Conservation (phyloP, 805 yeast genomes). For the Suhomyces xylopsoci region DNA sequence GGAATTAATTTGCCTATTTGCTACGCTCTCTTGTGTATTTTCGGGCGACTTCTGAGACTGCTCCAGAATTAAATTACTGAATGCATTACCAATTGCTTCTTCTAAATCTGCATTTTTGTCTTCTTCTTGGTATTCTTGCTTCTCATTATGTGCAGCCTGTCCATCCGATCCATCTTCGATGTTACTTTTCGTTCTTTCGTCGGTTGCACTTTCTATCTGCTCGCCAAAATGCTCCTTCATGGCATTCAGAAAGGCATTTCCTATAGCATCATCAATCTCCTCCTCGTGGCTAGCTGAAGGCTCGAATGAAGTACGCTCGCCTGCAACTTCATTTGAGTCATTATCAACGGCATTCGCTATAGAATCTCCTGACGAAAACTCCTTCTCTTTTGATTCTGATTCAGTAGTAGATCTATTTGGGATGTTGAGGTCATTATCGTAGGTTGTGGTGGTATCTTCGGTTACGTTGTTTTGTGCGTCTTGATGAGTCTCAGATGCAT, state of each 20-base stretch:
- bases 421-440: neutral
- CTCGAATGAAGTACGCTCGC: neutral
- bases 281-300: neutral
- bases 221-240: neutral
- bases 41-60: neutral
- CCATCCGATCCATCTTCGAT: neutral
- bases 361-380: neutral
- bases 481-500: neutral
- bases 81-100: slow-evolving; percentile 31
- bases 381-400: neutral
- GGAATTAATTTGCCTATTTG: neutral
- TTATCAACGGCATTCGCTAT: neutral
- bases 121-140: neutral
- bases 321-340: neutral
- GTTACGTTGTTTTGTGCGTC: neutral
- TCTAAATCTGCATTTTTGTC: slow-evolving; percentile 16
- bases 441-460: neutral
- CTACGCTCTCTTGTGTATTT: neutral
- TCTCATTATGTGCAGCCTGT: neutral
- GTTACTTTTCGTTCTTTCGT: neutral
- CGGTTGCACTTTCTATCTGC: neutral
- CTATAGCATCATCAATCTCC: slow-evolving; percentile 16
- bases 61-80: slow-evolving; percentile 6
- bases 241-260: slow-evolving; percentile 8
- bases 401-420: neutral